These are phyloP conservation scores for Acacia pycnantha DNA, from an alignment of 331 rosid genomes.

Conservation along the genomic window DNA sequence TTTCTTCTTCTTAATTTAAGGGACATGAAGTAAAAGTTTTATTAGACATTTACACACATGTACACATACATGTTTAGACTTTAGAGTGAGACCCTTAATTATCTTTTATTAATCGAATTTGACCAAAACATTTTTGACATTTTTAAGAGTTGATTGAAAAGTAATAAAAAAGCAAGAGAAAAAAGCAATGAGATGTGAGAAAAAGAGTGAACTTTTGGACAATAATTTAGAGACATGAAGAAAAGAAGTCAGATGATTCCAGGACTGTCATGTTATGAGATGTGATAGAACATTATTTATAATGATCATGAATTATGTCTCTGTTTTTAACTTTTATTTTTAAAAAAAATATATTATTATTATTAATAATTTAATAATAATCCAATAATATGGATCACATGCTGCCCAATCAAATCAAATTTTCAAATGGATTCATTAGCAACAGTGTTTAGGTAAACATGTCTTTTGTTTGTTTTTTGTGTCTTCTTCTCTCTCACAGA, in stretches of 20 bases:
- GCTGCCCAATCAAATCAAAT: conserved; percentile 15
- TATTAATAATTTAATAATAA: background rate
- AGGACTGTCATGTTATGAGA: background rate
- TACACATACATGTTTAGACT: too few relatives aligned
- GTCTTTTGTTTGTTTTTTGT: conserved; percentile 28
- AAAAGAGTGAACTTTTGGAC: background rate
- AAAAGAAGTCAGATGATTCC: conserved; percentile 16
- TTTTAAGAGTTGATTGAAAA: too few relatives aligned
- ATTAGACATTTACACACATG: background rate
- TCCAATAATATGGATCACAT: conserved; percentile 29
- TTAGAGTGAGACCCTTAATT: background rate
- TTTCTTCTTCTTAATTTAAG: background rate
- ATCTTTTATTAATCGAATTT: too few relatives aligned
- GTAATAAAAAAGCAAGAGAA: background rate
- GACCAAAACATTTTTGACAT: background rate
- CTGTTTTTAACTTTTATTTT: background rate
- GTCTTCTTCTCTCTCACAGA: conserved; percentile 4
- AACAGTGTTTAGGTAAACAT: conserved; percentile 33
- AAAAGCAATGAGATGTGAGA: background rate
- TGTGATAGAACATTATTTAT: conserved; percentile 11
- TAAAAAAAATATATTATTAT: background rate
- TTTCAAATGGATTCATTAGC: background rate
- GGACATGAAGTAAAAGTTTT: background rate
- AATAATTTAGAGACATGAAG: background rate
- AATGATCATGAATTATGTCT: conserved; percentile 24